These are phyloP conservation scores for Adansonia grandidieri DNA, from an alignment of 441 rosid genomes.

Conservation along the genomic window DNA sequence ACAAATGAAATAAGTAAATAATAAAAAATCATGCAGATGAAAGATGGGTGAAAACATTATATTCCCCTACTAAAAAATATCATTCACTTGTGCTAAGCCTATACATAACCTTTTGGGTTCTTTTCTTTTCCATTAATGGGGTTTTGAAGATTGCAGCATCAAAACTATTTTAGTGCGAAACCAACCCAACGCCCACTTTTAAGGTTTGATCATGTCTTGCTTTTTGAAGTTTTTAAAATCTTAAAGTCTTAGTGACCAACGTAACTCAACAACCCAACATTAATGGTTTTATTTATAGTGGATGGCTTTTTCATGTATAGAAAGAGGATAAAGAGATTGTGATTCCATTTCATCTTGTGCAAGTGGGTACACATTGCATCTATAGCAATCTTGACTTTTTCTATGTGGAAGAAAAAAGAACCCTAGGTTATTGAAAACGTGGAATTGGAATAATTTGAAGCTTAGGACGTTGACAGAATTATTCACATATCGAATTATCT, in stretches of 20 bases:
- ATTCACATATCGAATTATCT: no score
- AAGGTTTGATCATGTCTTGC: constrained; percentile 31
- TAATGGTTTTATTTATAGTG: neutral
- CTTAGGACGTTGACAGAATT: neutral
- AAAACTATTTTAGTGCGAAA: constrained; percentile 20
- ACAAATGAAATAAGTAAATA: no score
- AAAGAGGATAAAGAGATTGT: constrained; percentile 8
- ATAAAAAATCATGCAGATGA: neutral
- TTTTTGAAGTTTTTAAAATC: constrained; percentile 26
- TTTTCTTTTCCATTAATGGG: constrained; percentile 17
- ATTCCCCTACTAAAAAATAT: constrained; percentile 25
- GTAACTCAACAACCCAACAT: constrained; percentile 27
- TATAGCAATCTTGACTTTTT: constrained; percentile 19
- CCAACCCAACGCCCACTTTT: constrained; percentile 24
- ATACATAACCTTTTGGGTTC: neutral
- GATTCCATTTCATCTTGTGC: constrained; percentile 25
- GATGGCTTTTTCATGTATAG: neutral
- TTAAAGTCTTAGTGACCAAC: constrained; percentile 15
- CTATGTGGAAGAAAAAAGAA: constrained; percentile 5
- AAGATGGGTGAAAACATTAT: constrained; percentile 29
- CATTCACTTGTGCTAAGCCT: constrained; percentile 20
- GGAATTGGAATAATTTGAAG: constrained; percentile 19
- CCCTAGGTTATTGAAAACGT: constrained; percentile 13
- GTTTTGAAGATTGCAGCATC: constrained; percentile 30
- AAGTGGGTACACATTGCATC: constrained; percentile 30